These are phyloP conservation scores for Phytophthora meadii DNA, from an alignment of 352 stramenopile species.

Conservation along the genomic window DNA sequence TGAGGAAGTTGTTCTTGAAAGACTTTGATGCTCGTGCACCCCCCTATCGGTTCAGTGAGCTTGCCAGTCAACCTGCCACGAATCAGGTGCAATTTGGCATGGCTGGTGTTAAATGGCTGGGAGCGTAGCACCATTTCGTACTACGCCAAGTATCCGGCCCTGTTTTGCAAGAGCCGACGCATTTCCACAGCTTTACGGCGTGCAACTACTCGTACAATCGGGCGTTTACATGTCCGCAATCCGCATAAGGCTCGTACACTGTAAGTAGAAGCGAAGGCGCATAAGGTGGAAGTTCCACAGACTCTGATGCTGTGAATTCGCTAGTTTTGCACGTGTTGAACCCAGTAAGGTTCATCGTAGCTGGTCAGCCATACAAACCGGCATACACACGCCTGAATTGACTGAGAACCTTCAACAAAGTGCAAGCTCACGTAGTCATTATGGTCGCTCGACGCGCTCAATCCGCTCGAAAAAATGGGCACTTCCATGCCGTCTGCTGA, in stretches of 20 bases:
- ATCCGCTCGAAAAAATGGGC: constrained; percentile 7
- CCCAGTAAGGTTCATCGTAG: no score
- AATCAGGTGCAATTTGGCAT: constrained; percentile 5
- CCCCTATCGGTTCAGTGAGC: constrained; percentile 5
- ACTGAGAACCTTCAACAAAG: constrained; percentile 3
- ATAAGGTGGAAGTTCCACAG: no score
- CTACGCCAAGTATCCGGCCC: not conserved
- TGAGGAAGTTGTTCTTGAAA: not conserved
- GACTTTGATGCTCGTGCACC: not conserved
- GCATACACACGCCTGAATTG: not conserved
- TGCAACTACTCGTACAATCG: not conserved
- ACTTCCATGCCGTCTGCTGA: constrained; percentile 3
- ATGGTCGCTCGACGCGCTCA: constrained; percentile 5
- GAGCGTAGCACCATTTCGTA: no score
- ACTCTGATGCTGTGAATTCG: not conserved
- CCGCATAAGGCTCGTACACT: not conserved
- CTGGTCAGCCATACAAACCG: not conserved
- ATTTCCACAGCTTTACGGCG: constrained; percentile 1
- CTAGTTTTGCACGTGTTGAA: constrained; percentile 5
- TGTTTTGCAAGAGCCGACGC: not conserved
- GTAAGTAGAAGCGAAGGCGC: not conserved
- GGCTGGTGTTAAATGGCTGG: not conserved
- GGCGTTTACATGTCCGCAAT: not conserved
- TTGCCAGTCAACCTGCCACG: not conserved
- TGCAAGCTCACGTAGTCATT: not conserved